Conservation (phyloP, 2,329 filamentous ascomycete species). For the Aspergillus sergii region DNA sequence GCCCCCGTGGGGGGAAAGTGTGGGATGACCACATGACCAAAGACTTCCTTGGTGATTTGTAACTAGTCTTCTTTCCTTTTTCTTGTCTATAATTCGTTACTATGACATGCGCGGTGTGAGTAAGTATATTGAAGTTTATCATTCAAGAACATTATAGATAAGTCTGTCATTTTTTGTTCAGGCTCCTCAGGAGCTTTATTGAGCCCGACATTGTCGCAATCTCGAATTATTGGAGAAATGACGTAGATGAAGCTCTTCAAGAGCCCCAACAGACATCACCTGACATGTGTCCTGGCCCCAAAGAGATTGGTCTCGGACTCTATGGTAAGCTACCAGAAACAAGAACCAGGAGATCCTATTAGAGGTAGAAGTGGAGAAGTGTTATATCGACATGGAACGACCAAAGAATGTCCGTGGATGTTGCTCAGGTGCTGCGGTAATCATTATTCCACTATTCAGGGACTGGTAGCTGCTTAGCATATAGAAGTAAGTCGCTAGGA, state of each 20-base stretch:
- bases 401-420: background rate
- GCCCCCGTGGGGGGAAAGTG: slow-evolving; percentile 8
- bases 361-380: too few relatives aligned
- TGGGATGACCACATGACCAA: slow-evolving; percentile 4
- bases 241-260: too few relatives aligned
- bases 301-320: too few relatives aligned
- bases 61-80: background rate
- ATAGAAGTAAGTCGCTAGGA: too few relatives aligned
- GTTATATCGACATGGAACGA: background rate
- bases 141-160: background rate
- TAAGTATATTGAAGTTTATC: background rate
- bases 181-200: too few relatives aligned
- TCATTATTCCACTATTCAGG: background rate
- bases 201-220: too few relatives aligned
- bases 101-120: background rate
- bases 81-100: background rate
- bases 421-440: background rate
- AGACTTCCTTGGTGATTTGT: background rate
- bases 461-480: background rate
- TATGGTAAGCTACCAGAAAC: too few relatives aligned
- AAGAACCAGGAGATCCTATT: too few relatives aligned
- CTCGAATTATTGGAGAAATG: too few relatives aligned
- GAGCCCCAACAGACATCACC: too few relatives aligned
- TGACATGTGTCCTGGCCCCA: too few relatives aligned
- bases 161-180: too few relatives aligned